These are phyloP conservation scores for Mycena vulgaris DNA, from an alignment of 768 basidiomycete genomes.

Conservation along the genomic window DNA sequence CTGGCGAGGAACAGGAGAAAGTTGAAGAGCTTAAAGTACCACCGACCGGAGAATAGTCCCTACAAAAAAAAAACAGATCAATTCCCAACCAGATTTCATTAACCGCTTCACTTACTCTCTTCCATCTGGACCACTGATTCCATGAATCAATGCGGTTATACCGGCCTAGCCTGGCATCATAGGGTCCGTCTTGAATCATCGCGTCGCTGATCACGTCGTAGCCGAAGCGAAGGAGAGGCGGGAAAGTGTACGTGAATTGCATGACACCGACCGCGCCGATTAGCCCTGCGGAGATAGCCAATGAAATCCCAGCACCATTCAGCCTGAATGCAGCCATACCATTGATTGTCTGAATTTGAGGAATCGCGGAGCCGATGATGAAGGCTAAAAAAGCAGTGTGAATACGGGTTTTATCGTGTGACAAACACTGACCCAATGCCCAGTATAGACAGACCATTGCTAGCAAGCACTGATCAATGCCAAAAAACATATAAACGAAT, in stretches of 20 bases:
- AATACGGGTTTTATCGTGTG: no score
- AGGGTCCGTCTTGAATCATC: constrained; percentile 50
- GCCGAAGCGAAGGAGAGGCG: constrained; percentile 57
- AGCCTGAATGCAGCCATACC: no score
- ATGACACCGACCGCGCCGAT: constrained; percentile 75
- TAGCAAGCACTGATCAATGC: constrained; percentile 31
- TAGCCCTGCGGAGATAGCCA: no score
- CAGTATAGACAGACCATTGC: constrained; percentile 57
- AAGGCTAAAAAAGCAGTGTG: no score
- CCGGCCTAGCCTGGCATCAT: constrained; percentile 47
- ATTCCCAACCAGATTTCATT: no score
- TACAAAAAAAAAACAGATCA: constrained; percentile 32
- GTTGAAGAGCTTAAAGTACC: constrained; percentile 70
- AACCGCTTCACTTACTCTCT: no score
- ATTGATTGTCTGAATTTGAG: constrained; percentile 69
- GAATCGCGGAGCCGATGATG: constrained; percentile 71
- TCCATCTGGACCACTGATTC: constrained; percentile 59
- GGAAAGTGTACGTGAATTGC: constrained; percentile 72
- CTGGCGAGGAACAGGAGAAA: constrained; percentile 62
- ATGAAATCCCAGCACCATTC: no score
- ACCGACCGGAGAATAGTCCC: constrained; percentile 60
- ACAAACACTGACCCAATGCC: constrained; percentile 50
- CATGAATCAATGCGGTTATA: constrained; percentile 55
- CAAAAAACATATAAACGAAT: constrained; percentile 11
- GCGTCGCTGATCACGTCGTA: constrained; percentile 61